Base-by-base conservation (phyloP, 257 asterid species). In the Prunella vulgaris region DNA sequence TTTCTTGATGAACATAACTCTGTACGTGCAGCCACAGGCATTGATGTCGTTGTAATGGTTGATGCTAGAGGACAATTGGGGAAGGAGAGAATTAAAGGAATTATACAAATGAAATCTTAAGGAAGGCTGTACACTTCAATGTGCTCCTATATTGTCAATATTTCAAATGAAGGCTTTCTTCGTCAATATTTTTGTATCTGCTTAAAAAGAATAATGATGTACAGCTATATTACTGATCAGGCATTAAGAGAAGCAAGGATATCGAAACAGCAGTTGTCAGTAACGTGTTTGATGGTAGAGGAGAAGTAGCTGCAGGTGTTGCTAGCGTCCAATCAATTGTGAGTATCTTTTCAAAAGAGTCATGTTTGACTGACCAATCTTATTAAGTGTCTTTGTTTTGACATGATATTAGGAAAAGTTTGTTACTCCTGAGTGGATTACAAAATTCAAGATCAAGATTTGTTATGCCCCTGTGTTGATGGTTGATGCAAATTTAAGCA, bases 301-400 rank as follows among this genome's bases (percentile, higher is more conserved):
- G 99, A 70, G 99, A 93, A 73, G 56, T 90, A 81, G 95, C 93
- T 58, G 96, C 95, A 66, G 97, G 79, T 75, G 95, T 93, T 30
- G 97, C 99, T 77, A 81, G 93, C 68, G 93, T 87, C 20, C 95
- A 88, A 75, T 82, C 94, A 33, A 70, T 93, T 22, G 99, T 90
- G 82, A 82, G 95, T 80, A 69, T 53, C 58, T 51, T 40, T 40
- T 65, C 8, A 10, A 4, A 44, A 56, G n/a, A 62, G 64, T n/a
- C 22, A 10, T 74, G 3, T 60, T 49, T 71, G 57, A 30, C 76
- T 62, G 6, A 42, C 35, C 38, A 46, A 49, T 56, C 73, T 21
- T 13, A 46, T 32, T 32, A 32, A 53, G 49, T 17, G 65, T 54
- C 58, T 64, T 48, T 42, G 77, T 30, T 70, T 13, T 68, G 17